These are phyloP conservation scores for Daldinia eschscholtzii DNA, from an alignment of 2,329 filamentous ascomycete genomes.

Conservation along the genomic window DNA sequence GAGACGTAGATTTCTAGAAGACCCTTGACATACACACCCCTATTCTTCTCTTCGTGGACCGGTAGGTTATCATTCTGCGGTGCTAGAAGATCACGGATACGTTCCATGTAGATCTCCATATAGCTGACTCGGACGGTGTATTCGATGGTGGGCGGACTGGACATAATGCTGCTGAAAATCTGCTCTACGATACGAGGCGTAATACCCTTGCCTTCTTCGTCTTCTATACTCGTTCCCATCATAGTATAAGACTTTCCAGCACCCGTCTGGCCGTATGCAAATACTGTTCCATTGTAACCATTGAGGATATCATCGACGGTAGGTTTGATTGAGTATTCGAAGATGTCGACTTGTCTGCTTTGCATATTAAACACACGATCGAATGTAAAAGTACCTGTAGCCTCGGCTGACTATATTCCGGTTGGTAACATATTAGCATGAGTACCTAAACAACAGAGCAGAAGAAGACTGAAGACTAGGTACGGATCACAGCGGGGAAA, in stretches of 20 bases:
- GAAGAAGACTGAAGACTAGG: slow-evolving; percentile 1
- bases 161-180: slow-evolving; percentile 95
- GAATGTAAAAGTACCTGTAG: slow-evolving; percentile 90
- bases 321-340: slow-evolving; percentile 95
- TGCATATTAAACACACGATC: slow-evolving; percentile 97
- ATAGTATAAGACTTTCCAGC: slow-evolving; percentile 99
- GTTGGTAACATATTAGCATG: slow-evolving; percentile 49
- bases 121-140: slow-evolving; percentile 99
- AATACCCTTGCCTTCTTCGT: slow-evolving; percentile 88
- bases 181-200: slow-evolving; percentile 98
- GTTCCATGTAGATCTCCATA: slow-evolving; percentile 99
- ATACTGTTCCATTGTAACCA: slow-evolving; percentile 99
- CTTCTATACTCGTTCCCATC: slow-evolving; percentile 96
- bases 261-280: slow-evolving; percentile 98
- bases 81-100: slow-evolving; percentile 90
- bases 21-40: slow-evolving; percentile 96
- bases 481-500: slow-evolving; percentile 25
- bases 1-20: slow-evolving; percentile 95
- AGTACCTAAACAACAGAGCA: not conserved
- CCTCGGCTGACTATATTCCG: slow-evolving; percentile 78
- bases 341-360: slow-evolving; percentile 91
- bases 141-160: slow-evolving; percentile 92
- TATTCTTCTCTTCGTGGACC: slow-evolving; percentile 97
- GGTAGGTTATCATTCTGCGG: slow-evolving; percentile 97
- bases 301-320: slow-evolving; percentile 99